Conservation (phyloP, 1,284 basidiomycete species). For the Ustilago lituana region DNA sequence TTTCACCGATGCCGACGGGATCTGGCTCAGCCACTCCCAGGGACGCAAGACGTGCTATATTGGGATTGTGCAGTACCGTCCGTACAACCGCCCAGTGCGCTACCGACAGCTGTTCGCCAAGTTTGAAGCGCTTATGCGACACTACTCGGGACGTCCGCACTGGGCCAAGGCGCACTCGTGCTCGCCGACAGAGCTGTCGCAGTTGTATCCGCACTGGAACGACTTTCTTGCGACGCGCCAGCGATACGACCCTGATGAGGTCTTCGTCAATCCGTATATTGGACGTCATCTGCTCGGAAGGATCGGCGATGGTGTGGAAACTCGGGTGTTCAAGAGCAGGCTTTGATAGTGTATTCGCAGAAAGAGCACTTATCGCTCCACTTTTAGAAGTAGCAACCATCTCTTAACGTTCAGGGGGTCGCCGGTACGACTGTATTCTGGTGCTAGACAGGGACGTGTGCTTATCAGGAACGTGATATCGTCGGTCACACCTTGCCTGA, state of each 20-base stretch:
- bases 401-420: too few relatives aligned
- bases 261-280: conserved; percentile 75
- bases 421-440: too few relatives aligned
- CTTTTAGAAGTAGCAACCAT: too few relatives aligned
- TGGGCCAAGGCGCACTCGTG: conserved; percentile 95
- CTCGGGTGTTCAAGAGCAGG: conserved; percentile 52
- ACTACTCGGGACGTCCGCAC: conserved; percentile 86
- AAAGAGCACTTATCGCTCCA: too few relatives aligned
- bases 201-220: conserved; percentile 83
- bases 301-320: conserved; percentile 45
- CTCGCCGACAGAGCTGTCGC: conserved; percentile 75
- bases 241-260: conserved; percentile 80
- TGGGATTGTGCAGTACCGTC: conserved; percentile 94
- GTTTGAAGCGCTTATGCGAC: conserved; percentile 80
- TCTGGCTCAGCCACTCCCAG: conserved; percentile 89
- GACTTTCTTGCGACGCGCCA: conserved; percentile 80
- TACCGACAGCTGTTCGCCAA: conserved; percentile 82
- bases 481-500: too few relatives aligned
- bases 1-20: conserved; percentile 86
- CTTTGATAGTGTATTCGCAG: conserved; percentile 3
- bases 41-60: conserved; percentile 88
- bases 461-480: too few relatives aligned
- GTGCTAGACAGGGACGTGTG: too few relatives aligned
- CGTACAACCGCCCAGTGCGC: conserved; percentile 86
- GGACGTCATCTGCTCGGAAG: conserved; percentile 71